phyloP scores from a whole-genome alignment of 129 eudicot species.

The Helianthus tuberosus region DNA sequence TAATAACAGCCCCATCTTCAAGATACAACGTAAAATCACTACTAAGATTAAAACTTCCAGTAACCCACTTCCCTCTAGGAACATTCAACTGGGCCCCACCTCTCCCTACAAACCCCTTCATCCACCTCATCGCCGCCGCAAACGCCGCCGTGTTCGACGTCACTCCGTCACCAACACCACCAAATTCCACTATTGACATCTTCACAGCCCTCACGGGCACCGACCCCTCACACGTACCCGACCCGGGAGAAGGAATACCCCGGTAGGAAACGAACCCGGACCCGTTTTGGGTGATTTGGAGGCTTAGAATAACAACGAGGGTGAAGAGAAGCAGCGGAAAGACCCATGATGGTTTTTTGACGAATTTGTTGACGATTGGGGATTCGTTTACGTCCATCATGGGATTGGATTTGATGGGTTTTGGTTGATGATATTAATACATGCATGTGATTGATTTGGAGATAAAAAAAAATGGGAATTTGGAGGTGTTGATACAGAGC shows the following conservation, averaged over 20 bases:
- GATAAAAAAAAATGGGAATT: conserved; percentile 1
- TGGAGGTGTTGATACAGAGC: neutral
- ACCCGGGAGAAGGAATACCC: conserved; percentile 37
- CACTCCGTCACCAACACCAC: conserved; percentile 91
- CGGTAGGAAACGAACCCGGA: conserved; percentile 27
- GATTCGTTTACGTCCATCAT: conserved; percentile 51
- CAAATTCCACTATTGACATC: conserved; percentile 68
- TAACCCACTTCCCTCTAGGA: conserved; percentile 81
- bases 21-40: conserved; percentile 92
- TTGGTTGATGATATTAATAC: neutral
- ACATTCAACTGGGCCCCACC: conserved; percentile 95
- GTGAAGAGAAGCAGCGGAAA: conserved; percentile 50
- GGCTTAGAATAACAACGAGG: conserved; percentile 39
- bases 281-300: conserved; percentile 52
- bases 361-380: conserved; percentile 33
- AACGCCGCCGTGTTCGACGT: conserved; percentile 94
- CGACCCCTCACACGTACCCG: conserved; percentile 39
- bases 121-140: conserved; percentile 55
- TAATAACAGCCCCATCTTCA: conserved; percentile 78
- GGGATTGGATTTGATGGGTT: neutral
- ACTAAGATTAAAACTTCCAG: conserved; percentile 86
- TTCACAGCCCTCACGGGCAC: conserved; percentile 55
- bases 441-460: conserved; percentile 24
- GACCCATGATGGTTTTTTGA: conserved; percentile 64
- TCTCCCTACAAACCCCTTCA: conserved; percentile 44